Evolutionary conservation across 768 basidiomycete species (phyloP).

Genomic region (Lentinula raphanica): DNA sequence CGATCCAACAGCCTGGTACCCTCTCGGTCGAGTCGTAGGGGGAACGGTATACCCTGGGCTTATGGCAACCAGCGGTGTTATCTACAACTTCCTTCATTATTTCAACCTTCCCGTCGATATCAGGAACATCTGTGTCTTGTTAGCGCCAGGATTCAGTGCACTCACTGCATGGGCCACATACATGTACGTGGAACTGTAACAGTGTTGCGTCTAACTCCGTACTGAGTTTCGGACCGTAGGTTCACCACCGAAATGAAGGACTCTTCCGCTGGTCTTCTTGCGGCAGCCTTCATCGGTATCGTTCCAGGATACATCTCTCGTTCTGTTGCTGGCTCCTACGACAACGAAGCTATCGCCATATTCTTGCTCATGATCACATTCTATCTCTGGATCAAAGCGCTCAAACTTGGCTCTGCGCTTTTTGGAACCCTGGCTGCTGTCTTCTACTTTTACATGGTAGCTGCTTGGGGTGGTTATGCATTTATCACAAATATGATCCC

Average conservation of each 20-base stretch:
- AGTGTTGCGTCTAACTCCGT: not conserved
- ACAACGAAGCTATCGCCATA: slow-evolving; percentile 99
- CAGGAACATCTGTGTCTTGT: slow-evolving; percentile 91
- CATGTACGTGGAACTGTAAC: slow-evolving; percentile 50
- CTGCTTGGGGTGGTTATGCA: slow-evolving; percentile 99
- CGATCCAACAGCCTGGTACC: slow-evolving; percentile 99
- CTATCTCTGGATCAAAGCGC: slow-evolving; percentile 92
- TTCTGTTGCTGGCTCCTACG: slow-evolving; percentile 98
- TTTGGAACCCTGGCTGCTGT: slow-evolving; percentile 87
- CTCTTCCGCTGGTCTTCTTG: slow-evolving; percentile 91
- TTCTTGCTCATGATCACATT: slow-evolving; percentile 99
- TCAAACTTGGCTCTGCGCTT: slow-evolving; percentile 90
- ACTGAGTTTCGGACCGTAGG: slow-evolving; percentile 35
- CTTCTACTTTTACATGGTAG: slow-evolving; percentile 99
- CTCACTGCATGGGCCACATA: slow-evolving; percentile 96
- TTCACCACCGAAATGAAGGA: slow-evolving; percentile 97
- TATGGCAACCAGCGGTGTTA: slow-evolving; percentile 97
- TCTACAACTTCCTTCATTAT: slow-evolving; percentile 85
- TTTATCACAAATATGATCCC: slow-evolving; percentile 99
- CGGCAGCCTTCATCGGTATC: slow-evolving; percentile 97
- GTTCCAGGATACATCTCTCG: slow-evolving; percentile 98
- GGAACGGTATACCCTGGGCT: slow-evolving; percentile 98
- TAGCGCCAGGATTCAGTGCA: slow-evolving; percentile 96
- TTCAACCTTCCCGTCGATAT: slow-evolving; percentile 96
- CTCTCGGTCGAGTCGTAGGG: slow-evolving; percentile 95